Evolutionary conservation across 2,329 filamentous ascomycete genomes (phyloP), one percentile per base, ranked within the genome.

Genomic region (Cytospora chrysosperma): DNA sequence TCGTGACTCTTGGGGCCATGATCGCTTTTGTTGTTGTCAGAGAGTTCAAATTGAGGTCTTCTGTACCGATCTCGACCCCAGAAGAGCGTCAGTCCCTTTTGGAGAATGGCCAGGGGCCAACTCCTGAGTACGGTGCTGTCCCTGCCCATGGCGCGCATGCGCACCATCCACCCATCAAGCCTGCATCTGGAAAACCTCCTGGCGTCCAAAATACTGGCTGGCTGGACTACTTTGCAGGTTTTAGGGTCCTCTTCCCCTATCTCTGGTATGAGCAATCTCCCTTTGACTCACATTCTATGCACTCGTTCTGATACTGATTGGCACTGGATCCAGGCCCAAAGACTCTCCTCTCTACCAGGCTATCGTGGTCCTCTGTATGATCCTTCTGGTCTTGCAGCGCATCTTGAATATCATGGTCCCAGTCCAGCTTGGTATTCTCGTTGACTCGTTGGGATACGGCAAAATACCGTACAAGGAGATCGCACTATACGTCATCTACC

Each of bases 151-250:
- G 52, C 15, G 43, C 59, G 12, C 51, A 65, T n/a, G 40, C 21
- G 2, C 54, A 60, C 77, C 77, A 50, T 74, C 73, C 10, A 67
- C 70, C 47, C 61, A 68, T 10, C 67, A 51, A 26, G 37, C 59
- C 69, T 4, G 50, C 68, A 15, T 63, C 61, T 6, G 64, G 55
- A 1, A 68, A 70, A 40, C 61, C 65, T 3, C 61, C 65, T 5
- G 69, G 72, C 56, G 71, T 74, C 12, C 72, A 75, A 52, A 71
- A 74, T 30, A 72, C 74, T 2, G 73, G 77, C 3, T 81, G 79
- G 79, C 70, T 81, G 12, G 78, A 80, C 65, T 81, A 81, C 64
- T 73, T 81, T 65, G 73, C 77, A 15, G 79, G 79, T 0, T 81
- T 80, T 66, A 68, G 73, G 17, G 73, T 79, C 12, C 70, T 81